Conservation (phyloP, 2,329 filamentous ascomycete genomes). For the Claviceps cyperi region DNA sequence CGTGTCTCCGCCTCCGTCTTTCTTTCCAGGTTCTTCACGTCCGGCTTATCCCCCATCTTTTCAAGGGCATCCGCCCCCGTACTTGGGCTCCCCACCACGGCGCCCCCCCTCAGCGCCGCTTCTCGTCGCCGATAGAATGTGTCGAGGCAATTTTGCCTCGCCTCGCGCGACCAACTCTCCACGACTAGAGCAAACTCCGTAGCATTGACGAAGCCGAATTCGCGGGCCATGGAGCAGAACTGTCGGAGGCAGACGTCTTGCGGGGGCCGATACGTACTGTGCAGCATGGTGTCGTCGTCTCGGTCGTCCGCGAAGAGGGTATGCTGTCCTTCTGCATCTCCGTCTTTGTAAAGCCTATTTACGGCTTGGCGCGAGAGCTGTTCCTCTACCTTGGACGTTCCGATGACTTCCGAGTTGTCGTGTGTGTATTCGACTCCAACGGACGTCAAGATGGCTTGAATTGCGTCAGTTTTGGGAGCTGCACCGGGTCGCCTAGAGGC, state of each 20-base stretch:
- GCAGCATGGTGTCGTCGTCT: slow-evolving; percentile 16
- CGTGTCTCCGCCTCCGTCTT: too few relatives aligned
- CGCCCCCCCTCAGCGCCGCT: slow-evolving; percentile 20
- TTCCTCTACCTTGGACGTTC: slow-evolving; percentile 82
- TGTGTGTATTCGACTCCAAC: slow-evolving; percentile 93
- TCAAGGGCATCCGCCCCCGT: background rate
- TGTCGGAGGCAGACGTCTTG: slow-evolving; percentile 62
- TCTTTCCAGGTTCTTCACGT: background rate
- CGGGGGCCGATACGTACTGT: slow-evolving; percentile 52
- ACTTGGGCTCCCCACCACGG: slow-evolving; percentile 7
- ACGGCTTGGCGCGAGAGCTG: slow-evolving; percentile 66
- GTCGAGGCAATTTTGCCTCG: slow-evolving; percentile 65
- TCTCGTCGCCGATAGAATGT: slow-evolving; percentile 61
- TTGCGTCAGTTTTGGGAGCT: slow-evolving; percentile 47
- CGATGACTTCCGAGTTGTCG: slow-evolving; percentile 89
- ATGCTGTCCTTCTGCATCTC: slow-evolving; percentile 34
- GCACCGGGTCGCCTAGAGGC: slow-evolving; percentile 22
- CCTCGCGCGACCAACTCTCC: slow-evolving; percentile 76
- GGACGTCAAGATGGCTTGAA: slow-evolving; percentile 76
- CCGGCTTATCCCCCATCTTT: slow-evolving; percentile 1
- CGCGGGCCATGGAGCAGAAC: slow-evolving; percentile 78
- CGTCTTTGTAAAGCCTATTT: slow-evolving; percentile 32
- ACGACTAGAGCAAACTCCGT: slow-evolving; percentile 82
- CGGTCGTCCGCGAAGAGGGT: slow-evolving; percentile 43
- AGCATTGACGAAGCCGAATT: slow-evolving; percentile 60